Percentiles rank a stretch among this genome's conserved stretches.
phyloP scores from a whole-genome alignment of 805 yeast genomes.

The Kuraishia borneana region DNA sequence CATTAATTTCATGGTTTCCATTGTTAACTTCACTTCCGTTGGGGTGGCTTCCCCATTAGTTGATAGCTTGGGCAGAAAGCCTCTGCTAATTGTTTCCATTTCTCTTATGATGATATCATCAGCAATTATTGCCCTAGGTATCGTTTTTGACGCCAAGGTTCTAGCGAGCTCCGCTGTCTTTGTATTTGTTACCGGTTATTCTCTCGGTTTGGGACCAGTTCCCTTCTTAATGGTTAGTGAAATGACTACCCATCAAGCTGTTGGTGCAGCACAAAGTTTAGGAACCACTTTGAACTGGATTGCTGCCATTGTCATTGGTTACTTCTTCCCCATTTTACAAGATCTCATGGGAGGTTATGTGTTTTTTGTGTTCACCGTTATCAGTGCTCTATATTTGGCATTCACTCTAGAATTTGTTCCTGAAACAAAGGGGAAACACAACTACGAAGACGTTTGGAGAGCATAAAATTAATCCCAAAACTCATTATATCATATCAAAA shows the following conservation, averaged over 20 bases:
- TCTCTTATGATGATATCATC: constrained; percentile 16
- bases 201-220: constrained; percentile 73
- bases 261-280: constrained; percentile 73
- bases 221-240: constrained; percentile 78
- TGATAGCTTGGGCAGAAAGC: constrained; percentile 28
- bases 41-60: constrained; percentile 10
- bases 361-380: constrained; percentile 50
- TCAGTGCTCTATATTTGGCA: constrained; percentile 33
- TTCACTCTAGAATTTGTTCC: constrained; percentile 41
- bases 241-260: constrained; percentile 59
- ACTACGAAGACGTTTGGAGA: constrained; percentile 51
- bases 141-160: neutral
- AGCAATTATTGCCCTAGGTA: constrained; percentile 1
- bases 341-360: constrained; percentile 56
- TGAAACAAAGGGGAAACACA: constrained; percentile 49
- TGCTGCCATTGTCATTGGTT: constrained; percentile 68
- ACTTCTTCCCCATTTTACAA: constrained; percentile 57
- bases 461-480: too few species aligned
- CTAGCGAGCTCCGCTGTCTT: constrained; percentile 2
- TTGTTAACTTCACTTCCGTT: constrained; percentile 2
- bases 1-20: constrained; percentile 4
- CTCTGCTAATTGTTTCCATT: constrained; percentile 24
- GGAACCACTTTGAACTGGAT: constrained; percentile 82
- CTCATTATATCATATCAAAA: neutral
- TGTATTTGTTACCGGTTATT: constrained; percentile 5